Evolutionary conservation across 495 filamentous ascomycete genomes (phyloP), one percentile per base, ranked within the genome.

Genomic region (Daldinia childiae): DNA sequence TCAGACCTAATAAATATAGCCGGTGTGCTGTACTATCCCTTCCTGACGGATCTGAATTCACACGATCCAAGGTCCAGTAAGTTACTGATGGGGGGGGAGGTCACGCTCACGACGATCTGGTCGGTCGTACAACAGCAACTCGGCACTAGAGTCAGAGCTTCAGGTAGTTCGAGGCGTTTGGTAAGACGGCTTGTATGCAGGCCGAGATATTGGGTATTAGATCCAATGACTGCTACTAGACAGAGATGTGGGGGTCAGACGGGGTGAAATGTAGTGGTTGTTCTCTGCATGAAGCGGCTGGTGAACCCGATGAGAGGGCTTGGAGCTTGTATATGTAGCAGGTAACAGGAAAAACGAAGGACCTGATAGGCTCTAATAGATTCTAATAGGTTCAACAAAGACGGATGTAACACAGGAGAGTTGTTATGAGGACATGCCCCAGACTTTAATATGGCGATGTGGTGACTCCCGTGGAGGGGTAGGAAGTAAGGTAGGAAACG

Each of bases 401-500:
- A 21, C 58, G 62, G 55, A 57, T 69, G 71, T 67, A 66, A 69
- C 71, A 58, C 66, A 63, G 62, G 50, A 66, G 62, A 58, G 60
- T n/a, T 12, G 26, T 63, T 61, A 65, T 50, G 70, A 68, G 69
- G 70, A 57, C 39, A 65, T 65, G 61, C 70, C 70, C 70, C 65
- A 67, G 71, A 74, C 66, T 67, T 70, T 71, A 68, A 71, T 74
- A 74, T 71, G 63, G 36, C 36, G 71, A 63, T 66, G 57, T 66
- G 57, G 62, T 34, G 55, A 71, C 54, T 70, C 57, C 54, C 51
- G 58, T 69, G 62, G 66, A 69, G 71, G 66, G 71, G 62, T 66
- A 36, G 34, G 19, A 1, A 36, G 34, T 11, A 36, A 52, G 14
- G 30, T 36, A 34, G 30, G 50, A 27, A 27, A 27, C n/a, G 26